Percentiles rank a stretch among this genome's conserved stretches.
Conservation (phyloP, 257 asterid species). For the Salvia rosmarinus region DNA sequence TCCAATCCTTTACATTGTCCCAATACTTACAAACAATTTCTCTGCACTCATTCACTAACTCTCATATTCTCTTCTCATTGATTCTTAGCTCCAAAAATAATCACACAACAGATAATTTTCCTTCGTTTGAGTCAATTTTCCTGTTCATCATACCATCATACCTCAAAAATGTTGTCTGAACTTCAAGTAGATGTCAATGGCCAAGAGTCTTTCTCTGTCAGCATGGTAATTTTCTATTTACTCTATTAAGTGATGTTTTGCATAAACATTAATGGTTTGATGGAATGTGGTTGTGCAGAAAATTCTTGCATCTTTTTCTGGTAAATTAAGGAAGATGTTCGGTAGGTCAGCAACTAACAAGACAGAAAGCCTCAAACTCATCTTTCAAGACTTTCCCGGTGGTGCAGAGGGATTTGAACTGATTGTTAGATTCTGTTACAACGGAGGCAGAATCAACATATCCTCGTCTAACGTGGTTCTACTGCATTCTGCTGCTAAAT, state of each 20-base stretch:
- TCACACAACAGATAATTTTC: not conserved
- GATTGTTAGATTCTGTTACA: conserved; percentile 53
- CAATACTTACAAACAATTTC: conserved; percentile 34
- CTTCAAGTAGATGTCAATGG: conserved; percentile 73
- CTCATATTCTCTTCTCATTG: not conserved
- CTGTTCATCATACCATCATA: conserved; percentile 2
- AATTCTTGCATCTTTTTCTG: conserved; percentile 53
- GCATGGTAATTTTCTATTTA: conserved; percentile 43
- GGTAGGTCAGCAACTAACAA: conserved; percentile 27
- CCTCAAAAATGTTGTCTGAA: conserved; percentile 42
- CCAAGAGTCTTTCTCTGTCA: conserved; percentile 53
- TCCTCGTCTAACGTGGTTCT: conserved; percentile 47
- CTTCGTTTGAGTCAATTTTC: not conserved
- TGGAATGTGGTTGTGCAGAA: conserved; percentile 47
- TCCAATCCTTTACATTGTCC: conserved; percentile 46
- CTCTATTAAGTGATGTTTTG: not conserved
- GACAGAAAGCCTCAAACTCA: conserved; percentile 42
- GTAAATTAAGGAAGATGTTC: conserved; percentile 48
- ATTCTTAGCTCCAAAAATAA: not conserved
- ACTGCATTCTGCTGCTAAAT: conserved; percentile 52
- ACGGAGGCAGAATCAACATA: conserved; percentile 43
- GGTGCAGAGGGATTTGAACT: conserved; percentile 66
- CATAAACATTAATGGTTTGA: not conserved
- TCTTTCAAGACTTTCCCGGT: conserved; percentile 69
- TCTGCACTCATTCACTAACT: conserved; percentile 35